Evolutionary conservation across 192 early-diverging fungal genomes (phyloP), one percentile per base, ranked within the genome.

Genomic region (Ambispora gerdemannii): DNA sequence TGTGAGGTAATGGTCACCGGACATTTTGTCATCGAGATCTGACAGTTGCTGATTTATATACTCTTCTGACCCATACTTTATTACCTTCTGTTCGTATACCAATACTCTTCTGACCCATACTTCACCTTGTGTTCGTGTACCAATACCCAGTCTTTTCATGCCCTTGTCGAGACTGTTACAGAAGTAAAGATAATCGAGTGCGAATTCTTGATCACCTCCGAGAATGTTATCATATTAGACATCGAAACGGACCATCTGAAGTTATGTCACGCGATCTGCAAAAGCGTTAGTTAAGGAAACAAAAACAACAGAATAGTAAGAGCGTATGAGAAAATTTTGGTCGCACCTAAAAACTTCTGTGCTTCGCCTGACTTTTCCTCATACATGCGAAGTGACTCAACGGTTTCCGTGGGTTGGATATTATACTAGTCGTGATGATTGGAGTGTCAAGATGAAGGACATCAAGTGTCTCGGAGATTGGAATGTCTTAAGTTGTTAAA

Each of bases 271-370:
- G 20, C 0, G 22, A 64, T 49, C 62, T 64, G 20, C 32, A 64
- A 64, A 64, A 25, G 43, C 20, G 15, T 64, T 47, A 47, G 38
- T 10, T 49, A 64, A 38, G n/a, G 2, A 64, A 49, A 2, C 32
- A 64, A n/a, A 64, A n/a, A 64, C 19, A 47, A 43, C 27, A 43
- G 24, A 34, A 63, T 3, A 63, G 20, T 49, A 28, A 36, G 47
- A 17, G 0, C n/a, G n/a, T n/a, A n/a, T n/a, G n/a, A n/a, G n/a
- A n/a, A n/a, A n/a, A n/a, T n/a, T n/a, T n/a, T 35, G n/a, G 35
- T 63, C 32, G 32, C 38, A 63, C 61, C 61, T 36, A 43, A 24
- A 63, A 63, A 63, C 34, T 15, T 63, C 15, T 63, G 61, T 35
- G 15, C 61, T 17, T 63, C 7, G 3, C 13, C 61, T 2, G 32